Evolutionary conservation across 1,139 yeast species (phyloP).

Genomic region (Casaregolazyma lundiana): DNA sequence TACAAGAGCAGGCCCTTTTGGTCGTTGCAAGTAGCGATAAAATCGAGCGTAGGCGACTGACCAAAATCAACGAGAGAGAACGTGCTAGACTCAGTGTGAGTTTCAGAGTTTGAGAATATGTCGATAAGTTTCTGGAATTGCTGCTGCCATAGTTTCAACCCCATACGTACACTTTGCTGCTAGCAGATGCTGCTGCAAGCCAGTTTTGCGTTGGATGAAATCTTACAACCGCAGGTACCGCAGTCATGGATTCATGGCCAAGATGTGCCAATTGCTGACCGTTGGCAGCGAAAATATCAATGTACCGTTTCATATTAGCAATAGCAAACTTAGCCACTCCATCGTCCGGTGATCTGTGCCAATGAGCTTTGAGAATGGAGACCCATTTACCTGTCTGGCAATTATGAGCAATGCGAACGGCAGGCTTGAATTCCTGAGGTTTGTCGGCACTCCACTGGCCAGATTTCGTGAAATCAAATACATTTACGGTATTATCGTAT

Average conservation of each 20-base stretch:
- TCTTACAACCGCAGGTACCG: conserved; percentile 84
- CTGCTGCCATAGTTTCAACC: too few species aligned
- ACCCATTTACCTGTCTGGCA: conserved; percentile 98
- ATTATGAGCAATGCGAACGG: conserved; percentile 67
- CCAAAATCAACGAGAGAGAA: too few species aligned
- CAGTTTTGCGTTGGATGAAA: conserved; percentile 86
- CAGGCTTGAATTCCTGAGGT: conserved; percentile 44
- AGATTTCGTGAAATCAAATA: conserved; percentile 43
- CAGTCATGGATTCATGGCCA: conserved; percentile 57
- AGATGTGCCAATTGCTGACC: conserved; percentile 79
- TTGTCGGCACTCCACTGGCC: conserved; percentile 23
- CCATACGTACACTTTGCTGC: conserved; percentile 76
- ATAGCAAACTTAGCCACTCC: conserved; percentile 79
- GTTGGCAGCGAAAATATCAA: conserved; percentile 71
- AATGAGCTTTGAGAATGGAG: conserved; percentile 76
- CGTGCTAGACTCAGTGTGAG: too few species aligned
- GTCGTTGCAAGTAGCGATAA: too few species aligned
- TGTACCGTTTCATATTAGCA: conserved; percentile 85
- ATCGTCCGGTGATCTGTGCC: conserved; percentile 71
- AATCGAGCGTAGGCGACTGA: too few species aligned
- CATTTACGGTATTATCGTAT: conserved; percentile 74
- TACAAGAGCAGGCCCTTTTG: too few species aligned
- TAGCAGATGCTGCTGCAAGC: conserved; percentile 91
- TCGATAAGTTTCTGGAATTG: too few species aligned
- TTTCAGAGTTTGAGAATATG: too few species aligned